These are phyloP conservation scores for Zygoascus hellenicus DNA, from an alignment of 1,139 yeast species.

Conservation along the genomic window DNA sequence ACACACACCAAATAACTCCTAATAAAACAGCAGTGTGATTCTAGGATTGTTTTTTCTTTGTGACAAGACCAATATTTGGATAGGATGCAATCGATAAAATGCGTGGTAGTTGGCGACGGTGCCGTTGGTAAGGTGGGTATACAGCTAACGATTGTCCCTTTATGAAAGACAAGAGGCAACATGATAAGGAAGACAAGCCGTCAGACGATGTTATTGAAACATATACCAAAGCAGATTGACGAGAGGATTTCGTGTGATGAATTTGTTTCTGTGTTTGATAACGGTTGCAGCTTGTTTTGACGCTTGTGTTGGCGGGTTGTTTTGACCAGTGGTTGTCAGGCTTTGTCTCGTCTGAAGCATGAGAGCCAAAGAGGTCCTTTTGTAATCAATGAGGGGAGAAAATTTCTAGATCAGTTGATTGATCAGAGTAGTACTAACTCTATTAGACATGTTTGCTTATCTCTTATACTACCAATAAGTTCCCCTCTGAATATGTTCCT, in stretches of 20 bases:
- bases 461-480: constrained; percentile 87
- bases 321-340: not conserved
- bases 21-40: no score
- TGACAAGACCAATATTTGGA: not conserved
- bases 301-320: not conserved
- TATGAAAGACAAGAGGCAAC: not conserved
- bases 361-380: not conserved
- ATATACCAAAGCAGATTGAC: no score
- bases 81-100: constrained; percentile 78
- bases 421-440: no score
- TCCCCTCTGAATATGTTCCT: constrained; percentile 93
- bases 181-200: no score
- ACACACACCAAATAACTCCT: no score
- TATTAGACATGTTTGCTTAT: constrained; percentile 72
- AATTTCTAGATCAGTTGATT: no score
- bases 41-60: no score
- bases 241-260: no score
- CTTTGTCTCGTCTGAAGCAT: not conserved
- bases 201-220: no score
- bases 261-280: not conserved
- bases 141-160: not conserved
- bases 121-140: constrained; percentile 72
- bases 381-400: no score
- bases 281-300: not conserved
- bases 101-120: constrained; percentile 98